Evolutionary conservation across 2,329 filamentous ascomycete genomes (phyloP).

Genomic region (Colletotrichum spaethianum): DNA sequence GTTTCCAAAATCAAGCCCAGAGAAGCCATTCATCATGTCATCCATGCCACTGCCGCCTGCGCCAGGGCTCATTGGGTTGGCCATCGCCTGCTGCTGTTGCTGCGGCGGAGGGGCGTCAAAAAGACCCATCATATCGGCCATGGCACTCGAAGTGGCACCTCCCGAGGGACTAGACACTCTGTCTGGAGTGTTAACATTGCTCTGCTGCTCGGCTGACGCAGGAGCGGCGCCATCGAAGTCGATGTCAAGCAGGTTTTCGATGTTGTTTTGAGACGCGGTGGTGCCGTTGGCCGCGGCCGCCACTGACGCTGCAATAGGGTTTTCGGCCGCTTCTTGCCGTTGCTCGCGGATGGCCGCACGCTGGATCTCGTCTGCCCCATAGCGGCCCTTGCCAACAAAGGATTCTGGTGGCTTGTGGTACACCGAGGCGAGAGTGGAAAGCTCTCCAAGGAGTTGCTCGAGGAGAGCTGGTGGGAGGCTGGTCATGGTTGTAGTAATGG

Average conservation of each 20-base stretch:
- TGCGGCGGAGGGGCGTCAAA: conserved; percentile 76
- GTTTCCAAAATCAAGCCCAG: conserved; percentile 81
- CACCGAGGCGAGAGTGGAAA: conserved; percentile 95
- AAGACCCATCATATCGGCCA: conserved; percentile 78
- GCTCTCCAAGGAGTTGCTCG: conserved; percentile 90
- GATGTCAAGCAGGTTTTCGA: conserved; percentile 96
- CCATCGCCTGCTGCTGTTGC: conserved; percentile 58
- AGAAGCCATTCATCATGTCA: conserved; percentile 93
- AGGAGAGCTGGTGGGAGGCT: conserved; percentile 87
- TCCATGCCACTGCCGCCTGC: conserved; percentile 75
- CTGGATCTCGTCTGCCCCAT: conserved; percentile 94
- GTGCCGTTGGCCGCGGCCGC: conserved; percentile 73
- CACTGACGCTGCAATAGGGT: conserved; percentile 91
- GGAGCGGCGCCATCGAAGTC: conserved; percentile 95
- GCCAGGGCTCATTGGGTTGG: conserved; percentile 40
- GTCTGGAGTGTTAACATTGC: conserved; percentile 74
- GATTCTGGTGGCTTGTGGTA: conserved; percentile 99
- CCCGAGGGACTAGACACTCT: conserved; percentile 75
- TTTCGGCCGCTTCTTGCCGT: conserved; percentile 90
- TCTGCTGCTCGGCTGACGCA: conserved; percentile 80
- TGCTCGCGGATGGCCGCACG: conserved; percentile 97
- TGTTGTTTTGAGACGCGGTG: conserved; percentile 76
- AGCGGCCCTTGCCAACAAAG: conserved; percentile 96
- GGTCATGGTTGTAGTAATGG: conserved; percentile 94
- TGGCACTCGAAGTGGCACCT: conserved; percentile 59